These are phyloP conservation scores for Melastoma malabathricum DNA, from an alignment of 345 rosid species.

Conservation along the genomic window DNA sequence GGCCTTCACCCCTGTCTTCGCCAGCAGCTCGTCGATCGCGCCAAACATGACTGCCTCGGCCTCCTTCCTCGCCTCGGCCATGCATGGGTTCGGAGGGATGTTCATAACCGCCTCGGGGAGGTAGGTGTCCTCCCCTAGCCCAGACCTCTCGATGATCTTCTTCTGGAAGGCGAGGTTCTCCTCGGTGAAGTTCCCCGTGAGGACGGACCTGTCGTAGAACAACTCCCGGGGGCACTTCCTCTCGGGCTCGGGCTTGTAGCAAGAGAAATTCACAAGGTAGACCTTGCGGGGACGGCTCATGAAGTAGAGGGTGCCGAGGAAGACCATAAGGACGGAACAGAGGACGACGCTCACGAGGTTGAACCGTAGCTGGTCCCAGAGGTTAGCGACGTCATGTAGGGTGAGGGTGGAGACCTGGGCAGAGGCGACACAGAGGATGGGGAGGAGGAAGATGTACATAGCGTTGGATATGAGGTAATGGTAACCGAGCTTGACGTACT, in stretches of 20 bases:
- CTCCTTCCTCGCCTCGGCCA: slow-evolving; percentile 58
- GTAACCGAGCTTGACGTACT: slow-evolving; percentile 73
- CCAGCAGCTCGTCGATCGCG: slow-evolving; percentile 46
- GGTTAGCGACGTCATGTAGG: slow-evolving; percentile 19
- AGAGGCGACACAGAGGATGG: slow-evolving; percentile 22
- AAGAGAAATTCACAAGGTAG: slow-evolving; percentile 56
- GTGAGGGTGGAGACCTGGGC: slow-evolving; percentile 41
- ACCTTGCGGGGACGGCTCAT: slow-evolving; percentile 53
- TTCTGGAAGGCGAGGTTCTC: slow-evolving; percentile 63
- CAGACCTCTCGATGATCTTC: slow-evolving; percentile 75
- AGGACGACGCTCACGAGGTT: slow-evolving; percentile 33
- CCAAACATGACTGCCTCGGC: slow-evolving; percentile 57
- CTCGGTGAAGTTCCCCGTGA: slow-evolving; percentile 31
- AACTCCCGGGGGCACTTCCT: slow-evolving; percentile 29
- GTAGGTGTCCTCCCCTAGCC: slow-evolving; percentile 67
- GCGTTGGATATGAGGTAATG: slow-evolving; percentile 63
- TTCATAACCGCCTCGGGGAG: slow-evolving; percentile 56
- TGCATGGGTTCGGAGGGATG: slow-evolving; percentile 36
- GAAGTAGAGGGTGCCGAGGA: slow-evolving; percentile 48
- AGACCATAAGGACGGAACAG: slow-evolving; percentile 26
- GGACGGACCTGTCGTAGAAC: slow-evolving; percentile 29
- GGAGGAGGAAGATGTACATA: slow-evolving; percentile 37
- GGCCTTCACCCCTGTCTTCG: slow-evolving; percentile 42
- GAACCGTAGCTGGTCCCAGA: slow-evolving; percentile 46
- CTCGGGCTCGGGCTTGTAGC: slow-evolving; percentile 38